phyloP scores from a whole-genome alignment of 306 rosid species.

The Citrullus colocynthis region DNA sequence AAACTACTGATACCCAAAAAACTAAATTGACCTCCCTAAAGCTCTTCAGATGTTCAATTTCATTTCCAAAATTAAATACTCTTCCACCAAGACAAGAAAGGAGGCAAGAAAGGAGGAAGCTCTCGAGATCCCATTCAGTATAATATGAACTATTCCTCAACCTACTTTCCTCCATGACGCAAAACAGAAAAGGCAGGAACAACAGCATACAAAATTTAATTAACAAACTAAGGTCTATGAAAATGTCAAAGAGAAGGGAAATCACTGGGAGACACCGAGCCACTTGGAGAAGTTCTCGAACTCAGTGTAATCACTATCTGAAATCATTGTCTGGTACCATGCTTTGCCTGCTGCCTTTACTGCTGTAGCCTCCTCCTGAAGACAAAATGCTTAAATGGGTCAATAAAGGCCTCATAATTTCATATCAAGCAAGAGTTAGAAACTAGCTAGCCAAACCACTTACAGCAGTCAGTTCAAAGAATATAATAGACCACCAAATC shows the following conservation, averaged over 20 bases:
- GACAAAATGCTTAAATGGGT: neutral
- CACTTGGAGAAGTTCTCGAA: slow-evolving; percentile 74
- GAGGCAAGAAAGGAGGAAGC: neutral
- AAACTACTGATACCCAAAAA: neutral
- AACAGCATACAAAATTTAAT: slow-evolving; percentile 12
- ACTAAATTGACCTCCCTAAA: neutral
- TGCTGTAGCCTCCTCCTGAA: slow-evolving; percentile 59
- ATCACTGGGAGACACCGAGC: slow-evolving; percentile 68
- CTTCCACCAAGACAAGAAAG: neutral
- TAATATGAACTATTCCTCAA: slow-evolving; percentile 4
- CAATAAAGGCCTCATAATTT: neutral
- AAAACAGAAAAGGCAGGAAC: slow-evolving; percentile 10
- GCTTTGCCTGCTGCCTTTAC: slow-evolving; percentile 75
- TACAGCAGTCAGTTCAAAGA: neutral
- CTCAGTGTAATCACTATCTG: slow-evolving; percentile 73
- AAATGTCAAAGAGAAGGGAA: neutral
- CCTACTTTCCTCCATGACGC: slow-evolving; percentile 15
- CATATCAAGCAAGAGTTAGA: neutral
- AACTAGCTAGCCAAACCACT: neutral
- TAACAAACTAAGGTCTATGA: slow-evolving; percentile 17
- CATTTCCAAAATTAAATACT: neutral
- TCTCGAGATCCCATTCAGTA: neutral
- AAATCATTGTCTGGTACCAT: slow-evolving; percentile 75
- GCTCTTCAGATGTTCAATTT: slow-evolving; percentile 11
- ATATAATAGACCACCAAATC: neutral